phyloP scores from a whole-genome alignment of 2,329 filamentous ascomycete genomes.

The Colletotrichum filicis region DNA sequence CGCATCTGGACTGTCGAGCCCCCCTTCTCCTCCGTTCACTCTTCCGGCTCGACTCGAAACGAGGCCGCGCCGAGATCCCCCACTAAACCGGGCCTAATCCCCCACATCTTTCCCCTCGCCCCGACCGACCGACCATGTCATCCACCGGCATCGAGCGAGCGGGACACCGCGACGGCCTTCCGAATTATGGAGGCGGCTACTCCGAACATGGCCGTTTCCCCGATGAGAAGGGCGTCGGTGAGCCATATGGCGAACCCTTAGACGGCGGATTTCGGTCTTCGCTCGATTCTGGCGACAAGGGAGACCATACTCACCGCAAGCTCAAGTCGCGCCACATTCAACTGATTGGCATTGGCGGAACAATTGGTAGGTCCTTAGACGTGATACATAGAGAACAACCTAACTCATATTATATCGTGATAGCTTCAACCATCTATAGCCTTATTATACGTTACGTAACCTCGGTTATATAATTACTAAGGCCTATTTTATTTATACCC shows the following conservation, averaged over 20 bases:
- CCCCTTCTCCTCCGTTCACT: neutral
- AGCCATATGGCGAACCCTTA: constrained; percentile 14
- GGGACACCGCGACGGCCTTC: constrained; percentile 19
- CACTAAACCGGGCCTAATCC: neutral
- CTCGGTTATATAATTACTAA: too few species aligned
- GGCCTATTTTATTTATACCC: too few species aligned
- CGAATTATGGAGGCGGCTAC: constrained; percentile 10
- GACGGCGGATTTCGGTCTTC: constrained; percentile 28
- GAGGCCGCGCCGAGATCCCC: neutral
- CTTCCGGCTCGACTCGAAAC: neutral
- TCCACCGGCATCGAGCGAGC: constrained; percentile 37
- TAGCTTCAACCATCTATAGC: too few species aligned
- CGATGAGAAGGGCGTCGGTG: constrained; percentile 28
- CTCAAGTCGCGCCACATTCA: constrained; percentile 69
- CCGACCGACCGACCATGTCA: constrained; percentile 34
- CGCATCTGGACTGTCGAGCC: neutral
- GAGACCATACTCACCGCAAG: constrained; percentile 60
- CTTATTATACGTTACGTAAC: too few species aligned
- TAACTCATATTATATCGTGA: too few species aligned
- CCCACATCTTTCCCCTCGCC: neutral
- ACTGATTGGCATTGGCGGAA: constrained; percentile 71
- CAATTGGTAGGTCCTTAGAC: constrained; percentile 72
- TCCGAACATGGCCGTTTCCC: constrained; percentile 3
- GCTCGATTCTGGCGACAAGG: constrained; percentile 27
- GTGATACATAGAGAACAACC: neutral